Base-by-base conservation (phyloP, 805 yeast species). In the Saturnispora quitensis region DNA sequence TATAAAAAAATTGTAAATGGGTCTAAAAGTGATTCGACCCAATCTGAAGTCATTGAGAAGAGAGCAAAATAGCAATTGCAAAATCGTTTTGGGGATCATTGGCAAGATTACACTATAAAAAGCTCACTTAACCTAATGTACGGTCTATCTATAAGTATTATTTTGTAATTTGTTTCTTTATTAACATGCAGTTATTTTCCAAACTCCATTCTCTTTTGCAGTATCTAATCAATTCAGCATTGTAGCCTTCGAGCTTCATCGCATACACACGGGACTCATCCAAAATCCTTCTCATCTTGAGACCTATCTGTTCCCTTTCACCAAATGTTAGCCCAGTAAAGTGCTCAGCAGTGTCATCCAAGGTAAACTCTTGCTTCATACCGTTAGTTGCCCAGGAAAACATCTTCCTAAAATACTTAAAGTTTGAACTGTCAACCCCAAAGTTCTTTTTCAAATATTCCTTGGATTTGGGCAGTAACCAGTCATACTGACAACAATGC, bases 351-450 rank as follows among this genome's bases (percentile, higher is more conserved):
- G 61, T 64, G 36, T 71, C 78, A 7, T 64, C 65, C 48, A 68
- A 73, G 2, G 61, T 64, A 53, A 67, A 58, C 2, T 71, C 73
- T 0, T 72, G 70, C 48, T 74, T 67, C 18, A 73, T 60, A 1
- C 96, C 95, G 59, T 84, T 81, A 0, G 91, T 88, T 0, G 96
- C 96, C 96, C 97, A 89, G 3, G 96, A 82, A 13, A 82, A 85
- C 67, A 86, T 73, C 60, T 81, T 84, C 51, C 76, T 75, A 45
- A 90, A 62, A 15, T 60, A 65, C 6, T 56, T 52, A 24, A 66
- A 61, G 51, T 74, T 74, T 7, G 60, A 60, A 8, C 54, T 55
- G 12, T 56, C 57, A 15, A 75, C 62, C 1, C 60, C 57, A 50
- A 68, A 68, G 4, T 65, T 55, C 0, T 57, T 53, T 2, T 47